These are phyloP conservation scores for Metarhizium rileyi DNA, from an alignment of 2,329 filamentous ascomycete genomes.

Conservation along the genomic window DNA sequence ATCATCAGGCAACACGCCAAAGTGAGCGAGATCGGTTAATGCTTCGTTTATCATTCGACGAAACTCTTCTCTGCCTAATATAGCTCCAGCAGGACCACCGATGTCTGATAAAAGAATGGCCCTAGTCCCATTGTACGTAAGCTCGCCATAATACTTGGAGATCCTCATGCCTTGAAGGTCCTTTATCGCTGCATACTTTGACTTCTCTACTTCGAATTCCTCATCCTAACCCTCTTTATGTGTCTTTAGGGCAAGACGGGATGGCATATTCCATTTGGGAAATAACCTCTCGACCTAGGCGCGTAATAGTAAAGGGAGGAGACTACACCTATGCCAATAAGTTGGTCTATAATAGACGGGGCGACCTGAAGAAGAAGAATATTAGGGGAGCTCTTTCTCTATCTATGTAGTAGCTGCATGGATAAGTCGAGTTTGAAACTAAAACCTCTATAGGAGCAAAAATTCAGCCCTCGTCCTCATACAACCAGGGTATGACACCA, in stretches of 20 bases:
- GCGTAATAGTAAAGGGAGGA: slow-evolving; percentile 6
- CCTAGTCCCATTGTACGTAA: slow-evolving; percentile 11
- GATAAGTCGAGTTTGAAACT: not conserved
- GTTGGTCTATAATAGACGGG: not conserved
- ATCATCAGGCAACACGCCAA: not conserved
- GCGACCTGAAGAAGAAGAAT: slow-evolving; percentile 10
- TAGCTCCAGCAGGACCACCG: slow-evolving; percentile 14
- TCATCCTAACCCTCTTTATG: slow-evolving; percentile 16
- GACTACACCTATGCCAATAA: slow-evolving; percentile 5
- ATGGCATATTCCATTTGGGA: slow-evolving; percentile 11
- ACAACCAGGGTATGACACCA: not conserved
- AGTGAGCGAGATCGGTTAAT: not conserved
- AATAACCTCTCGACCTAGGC: slow-evolving; percentile 6
- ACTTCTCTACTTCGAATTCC: slow-evolving; percentile 17
- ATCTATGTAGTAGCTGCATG: not conserved
- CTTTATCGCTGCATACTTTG: slow-evolving; percentile 12
- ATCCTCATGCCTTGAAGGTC: slow-evolving; percentile 15
- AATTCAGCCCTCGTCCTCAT: too few species aligned
- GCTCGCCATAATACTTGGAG: slow-evolving; percentile 13
- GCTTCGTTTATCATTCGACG: not conserved
- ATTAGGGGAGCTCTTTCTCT: slow-evolving; percentile 9
- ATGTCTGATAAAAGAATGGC: slow-evolving; percentile 17
- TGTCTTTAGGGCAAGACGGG: slow-evolving; percentile 12
- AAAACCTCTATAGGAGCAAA: not conserved
- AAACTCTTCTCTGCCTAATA: slow-evolving; percentile 6